These are phyloP conservation scores for Calonectria henricotiae DNA, from an alignment of 2,329 filamentous ascomycete genomes.

Conservation along the genomic window DNA sequence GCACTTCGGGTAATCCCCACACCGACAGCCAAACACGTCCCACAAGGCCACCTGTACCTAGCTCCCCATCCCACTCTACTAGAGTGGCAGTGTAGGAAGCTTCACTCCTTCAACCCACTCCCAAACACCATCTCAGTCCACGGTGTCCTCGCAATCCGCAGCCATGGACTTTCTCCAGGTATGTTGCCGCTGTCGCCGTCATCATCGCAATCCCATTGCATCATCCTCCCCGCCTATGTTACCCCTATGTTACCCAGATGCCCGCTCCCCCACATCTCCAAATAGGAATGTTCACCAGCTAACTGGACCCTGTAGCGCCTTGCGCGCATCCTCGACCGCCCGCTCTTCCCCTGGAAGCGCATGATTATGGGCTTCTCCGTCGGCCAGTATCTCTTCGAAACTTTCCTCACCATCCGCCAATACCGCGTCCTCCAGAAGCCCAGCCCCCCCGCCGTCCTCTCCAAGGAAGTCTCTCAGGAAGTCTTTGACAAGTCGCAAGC, in stretches of 20 bases:
- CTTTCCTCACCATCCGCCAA: conserved; percentile 90
- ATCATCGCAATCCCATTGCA: not conserved
- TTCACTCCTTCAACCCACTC: conserved; percentile 44
- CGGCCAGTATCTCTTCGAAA: conserved; percentile 91
- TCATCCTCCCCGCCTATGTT: not conserved
- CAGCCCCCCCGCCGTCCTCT: conserved; percentile 87
- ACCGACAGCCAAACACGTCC: conserved; percentile 38
- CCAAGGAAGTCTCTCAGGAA: conserved; percentile 89
- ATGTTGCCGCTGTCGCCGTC: conserved; percentile 38
- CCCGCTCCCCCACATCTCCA: not conserved
- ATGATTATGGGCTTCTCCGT: conserved; percentile 95
- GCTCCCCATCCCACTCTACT: conserved; percentile 40
- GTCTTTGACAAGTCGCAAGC: conserved; percentile 97
- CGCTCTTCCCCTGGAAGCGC: conserved; percentile 97
- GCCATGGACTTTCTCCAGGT: conserved; percentile 67
- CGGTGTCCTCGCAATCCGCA: conserved; percentile 47
- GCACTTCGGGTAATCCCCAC: conserved; percentile 45
- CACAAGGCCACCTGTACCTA: conserved; percentile 48
- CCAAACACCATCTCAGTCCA: conserved; percentile 39
- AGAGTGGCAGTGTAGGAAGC: conserved; percentile 35
- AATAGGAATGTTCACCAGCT: not conserved
- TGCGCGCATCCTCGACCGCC: conserved; percentile 89
- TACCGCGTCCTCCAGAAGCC: conserved; percentile 88
- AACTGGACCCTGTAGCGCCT: conserved; percentile 70
- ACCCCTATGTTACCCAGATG: not conserved